Percentiles rank a stretch among this genome's conserved stretches.
Conservation (phyloP, 1,284 basidiomycete species). For the Pseudozyma flocculosa region DNA sequence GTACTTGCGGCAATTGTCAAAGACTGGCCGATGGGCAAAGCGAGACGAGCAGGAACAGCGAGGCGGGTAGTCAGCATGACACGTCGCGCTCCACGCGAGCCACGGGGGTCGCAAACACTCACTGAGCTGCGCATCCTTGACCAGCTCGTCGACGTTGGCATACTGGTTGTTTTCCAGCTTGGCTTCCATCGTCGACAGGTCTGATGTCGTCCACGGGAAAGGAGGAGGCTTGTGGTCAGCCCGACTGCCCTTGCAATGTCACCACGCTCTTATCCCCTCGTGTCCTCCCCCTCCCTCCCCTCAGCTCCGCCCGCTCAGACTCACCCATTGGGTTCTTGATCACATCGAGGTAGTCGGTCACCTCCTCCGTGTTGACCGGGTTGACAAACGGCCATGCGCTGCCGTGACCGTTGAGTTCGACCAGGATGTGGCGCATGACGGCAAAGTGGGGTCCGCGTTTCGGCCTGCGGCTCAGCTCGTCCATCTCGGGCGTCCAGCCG, state of each 20-base stretch:
- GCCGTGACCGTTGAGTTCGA: constrained; percentile 77
- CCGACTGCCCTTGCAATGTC: no score
- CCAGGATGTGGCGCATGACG: constrained; percentile 78
- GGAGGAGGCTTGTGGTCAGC: not conserved
- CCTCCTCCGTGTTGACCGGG: constrained; percentile 81
- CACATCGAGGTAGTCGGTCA: constrained; percentile 86
- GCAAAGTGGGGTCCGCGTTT: constrained; percentile 65
- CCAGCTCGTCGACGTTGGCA: constrained; percentile 72
- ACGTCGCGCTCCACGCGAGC: no score
- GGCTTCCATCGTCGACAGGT: constrained; percentile 87
- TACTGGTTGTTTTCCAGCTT: constrained; percentile 82
- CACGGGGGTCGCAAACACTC: constrained; percentile 9
- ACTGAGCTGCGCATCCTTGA: constrained; percentile 68
- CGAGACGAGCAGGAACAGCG: not conserved
- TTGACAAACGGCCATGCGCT: constrained; percentile 83
- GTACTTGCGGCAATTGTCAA: constrained; percentile 87
- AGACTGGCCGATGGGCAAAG: constrained; percentile 60
- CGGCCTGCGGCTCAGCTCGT: constrained; percentile 68
- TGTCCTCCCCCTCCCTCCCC: no score
- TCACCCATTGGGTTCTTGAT: constrained; percentile 80
- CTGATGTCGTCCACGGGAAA: no score
- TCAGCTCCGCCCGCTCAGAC: no score
- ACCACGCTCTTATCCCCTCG: no score
- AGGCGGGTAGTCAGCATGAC: constrained; percentile 62
- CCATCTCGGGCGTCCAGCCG: constrained; percentile 88